phyloP scores from a whole-genome alignment of 306 rosid species.

The Cucurbita argyrosperma region DNA sequence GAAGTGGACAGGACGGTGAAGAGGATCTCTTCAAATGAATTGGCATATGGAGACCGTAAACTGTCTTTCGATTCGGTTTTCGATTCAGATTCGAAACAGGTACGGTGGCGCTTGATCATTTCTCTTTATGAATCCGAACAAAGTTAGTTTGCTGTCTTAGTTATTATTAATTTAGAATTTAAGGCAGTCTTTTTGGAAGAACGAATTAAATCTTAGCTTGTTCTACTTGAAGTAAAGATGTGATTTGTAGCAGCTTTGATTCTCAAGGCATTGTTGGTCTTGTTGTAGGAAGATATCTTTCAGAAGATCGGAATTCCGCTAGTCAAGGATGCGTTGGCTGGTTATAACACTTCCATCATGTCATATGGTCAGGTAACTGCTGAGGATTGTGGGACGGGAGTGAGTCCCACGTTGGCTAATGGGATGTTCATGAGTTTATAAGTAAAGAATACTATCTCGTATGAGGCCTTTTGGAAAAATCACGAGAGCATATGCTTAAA shows the following conservation, averaged over 20 bases:
- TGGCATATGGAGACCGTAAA: conserved; percentile 43
- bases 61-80: conserved; percentile 64
- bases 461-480: too few species aligned
- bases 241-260: conserved; percentile 4
- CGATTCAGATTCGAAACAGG: conserved; percentile 60
- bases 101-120: not conserved
- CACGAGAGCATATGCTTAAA: too few species aligned
- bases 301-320: conserved; percentile 59
- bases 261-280: conserved; percentile 9
- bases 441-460: too few species aligned
- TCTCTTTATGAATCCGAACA: not conserved
- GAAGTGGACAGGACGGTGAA: conserved; percentile 37
- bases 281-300: conserved; percentile 66
- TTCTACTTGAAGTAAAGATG: not conserved
- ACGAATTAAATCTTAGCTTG: not conserved
- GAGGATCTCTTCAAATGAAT: conserved; percentile 47
- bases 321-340: conserved; percentile 73
- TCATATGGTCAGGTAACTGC: conserved; percentile 78
- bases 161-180: not conserved
- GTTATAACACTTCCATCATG: conserved; percentile 73
- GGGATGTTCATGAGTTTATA: too few species aligned
- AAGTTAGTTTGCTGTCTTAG: not conserved
- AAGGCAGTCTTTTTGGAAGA: not conserved
- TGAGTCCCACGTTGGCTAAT: too few species aligned
- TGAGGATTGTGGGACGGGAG: too few species aligned